Base-by-base conservation (phyloP, 306 rosid genomes). In the Herpetospermum pedunculosum region DNA sequence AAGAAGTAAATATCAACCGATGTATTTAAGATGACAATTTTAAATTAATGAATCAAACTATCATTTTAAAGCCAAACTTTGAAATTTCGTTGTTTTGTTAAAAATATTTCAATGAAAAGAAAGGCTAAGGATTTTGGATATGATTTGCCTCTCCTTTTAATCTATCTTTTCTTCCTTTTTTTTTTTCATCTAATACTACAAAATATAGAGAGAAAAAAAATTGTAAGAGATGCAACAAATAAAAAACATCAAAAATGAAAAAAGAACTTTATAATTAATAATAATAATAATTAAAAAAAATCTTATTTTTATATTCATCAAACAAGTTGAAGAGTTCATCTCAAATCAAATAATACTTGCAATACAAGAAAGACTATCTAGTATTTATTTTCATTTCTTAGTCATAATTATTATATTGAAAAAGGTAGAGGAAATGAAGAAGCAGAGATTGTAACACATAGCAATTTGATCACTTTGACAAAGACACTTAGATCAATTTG, bases 321-420 rank as follows among this genome's bases (percentile, higher is more conserved):
- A 43, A 5, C 8, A 4, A 49, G 28, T 21, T 19, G 0, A 50
- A 43, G 14, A 52, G 14, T 52, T 54, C 38, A 57, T 19, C 9
- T 55, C n/a, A 26, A 55, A 55, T 55, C 2, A 55, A 59, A 30
- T 30, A 29, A 59, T 59, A 59, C 21, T 5, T 5, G 2, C 6
- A 29, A 59, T 16, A 35, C 13, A 30, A 15, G 41, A 16, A 6
- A 59, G 23, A 16, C 14, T 59, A 59, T 60, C 25, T 5, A 28
- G 28, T 25, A 12, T 63, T n/a, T 63, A n/a, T n/a, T 35, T 63
- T 4, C 1, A 63, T 63, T 8, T 35, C 18, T 37, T 34, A 63
- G 28, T 63, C 18, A 63, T 37, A 63, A 63, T 63, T 35, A 37
- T 63, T 63, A n/a, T 11, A 63, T 63, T 63, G 70, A 63, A 63